Evolutionary conservation across 1,284 basidiomycete genomes (phyloP), one percentile per base, ranked within the genome.

Genomic region (Cryptococcus sp.): DNA sequence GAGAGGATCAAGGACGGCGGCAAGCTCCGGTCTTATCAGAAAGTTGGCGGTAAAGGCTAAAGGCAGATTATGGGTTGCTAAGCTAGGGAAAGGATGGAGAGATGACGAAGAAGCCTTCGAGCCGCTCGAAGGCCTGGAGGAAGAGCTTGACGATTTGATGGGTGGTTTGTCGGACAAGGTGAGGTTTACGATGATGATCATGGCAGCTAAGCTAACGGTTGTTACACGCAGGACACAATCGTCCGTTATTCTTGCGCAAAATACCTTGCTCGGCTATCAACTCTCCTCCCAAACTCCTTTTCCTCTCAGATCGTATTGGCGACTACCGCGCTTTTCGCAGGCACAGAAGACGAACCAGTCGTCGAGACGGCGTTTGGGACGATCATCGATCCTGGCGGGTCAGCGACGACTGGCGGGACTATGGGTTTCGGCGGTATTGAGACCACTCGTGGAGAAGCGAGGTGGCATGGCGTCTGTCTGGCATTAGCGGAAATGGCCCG

Each of bases 211-310:
- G 8, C 39, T 56, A 15, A 22, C 38, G 38, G 19, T 13, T 3
- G 15, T 16, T 49, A 35, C 4, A 2, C 5, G 42, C 67, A 96
- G 91, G 94, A 98, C 72, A 97, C 96, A 0, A 82, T 93, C 31
- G 93, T 99, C 20, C 89, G 96, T 48, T 99, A 93, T 84, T 93
- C 94, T 11, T 86, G 91, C 2, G 91, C 96, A 5, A 99, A 99
- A 77, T 92, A 91, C 25, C 81, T 98, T 13, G 90, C 93, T 5
- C 87, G 93, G 7, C 84, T 99, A 44, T 85, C 91, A 1, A 87
- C 89, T 61, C 84, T 89, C 16, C 84, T 99, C 0, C 91, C 95
- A 2, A 59, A 76, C 0, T 86, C 87, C 15, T 89, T 94, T 68
- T 82, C 86, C 0, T 81, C 84, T 35, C 92, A 99, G 74, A 86